phyloP scores from a whole-genome alignment of 768 basidiomycete genomes.

The Agaricus sinodeliciosus region DNA sequence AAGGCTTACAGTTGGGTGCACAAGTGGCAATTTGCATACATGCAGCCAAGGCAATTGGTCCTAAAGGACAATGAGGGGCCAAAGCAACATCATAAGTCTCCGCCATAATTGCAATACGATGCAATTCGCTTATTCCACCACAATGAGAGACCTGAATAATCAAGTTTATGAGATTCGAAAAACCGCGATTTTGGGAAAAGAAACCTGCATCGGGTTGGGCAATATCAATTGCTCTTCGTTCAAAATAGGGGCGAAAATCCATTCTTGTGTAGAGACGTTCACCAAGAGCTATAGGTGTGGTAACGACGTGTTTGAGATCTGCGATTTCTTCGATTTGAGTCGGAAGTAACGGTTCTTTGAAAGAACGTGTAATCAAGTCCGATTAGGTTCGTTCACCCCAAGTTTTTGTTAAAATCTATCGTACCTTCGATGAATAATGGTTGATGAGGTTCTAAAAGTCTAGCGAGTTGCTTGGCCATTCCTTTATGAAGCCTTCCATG shows the following conservation, averaged over 20 bases:
- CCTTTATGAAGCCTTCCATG: conserved; percentile 65
- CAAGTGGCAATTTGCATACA: conserved; percentile 57
- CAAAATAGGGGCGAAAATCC: conserved; percentile 62
- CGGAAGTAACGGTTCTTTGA: conserved; percentile 49
- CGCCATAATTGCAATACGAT: conserved; percentile 49
- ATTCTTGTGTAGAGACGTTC: conserved; percentile 57
- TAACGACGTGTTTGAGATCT: conserved; percentile 45
- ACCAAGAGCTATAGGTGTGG: conserved; percentile 55
- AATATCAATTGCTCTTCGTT: conserved; percentile 57
- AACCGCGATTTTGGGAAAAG: too few species aligned
- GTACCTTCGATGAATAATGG: conserved; percentile 63
- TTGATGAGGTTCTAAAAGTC: conserved; percentile 47
- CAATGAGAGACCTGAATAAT: conserved; percentile 53
- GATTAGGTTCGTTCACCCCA: too few species aligned
- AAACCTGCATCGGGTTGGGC: conserved; percentile 59
- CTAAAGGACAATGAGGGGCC: conserved; percentile 69
- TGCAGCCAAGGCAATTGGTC: conserved; percentile 66
- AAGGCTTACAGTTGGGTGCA: conserved; percentile 48
- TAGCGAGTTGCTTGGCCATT: conserved; percentile 64
- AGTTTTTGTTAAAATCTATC: too few species aligned
- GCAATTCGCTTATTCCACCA: conserved; percentile 53
- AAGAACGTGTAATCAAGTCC: too few species aligned
- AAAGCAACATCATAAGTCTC: conserved; percentile 68
- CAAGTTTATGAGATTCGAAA: neutral
- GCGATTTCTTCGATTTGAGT: conserved; percentile 57